phyloP scores from a whole-genome alignment of 148 eudicot genomes.

The Amaranthus palmeri region DNA sequence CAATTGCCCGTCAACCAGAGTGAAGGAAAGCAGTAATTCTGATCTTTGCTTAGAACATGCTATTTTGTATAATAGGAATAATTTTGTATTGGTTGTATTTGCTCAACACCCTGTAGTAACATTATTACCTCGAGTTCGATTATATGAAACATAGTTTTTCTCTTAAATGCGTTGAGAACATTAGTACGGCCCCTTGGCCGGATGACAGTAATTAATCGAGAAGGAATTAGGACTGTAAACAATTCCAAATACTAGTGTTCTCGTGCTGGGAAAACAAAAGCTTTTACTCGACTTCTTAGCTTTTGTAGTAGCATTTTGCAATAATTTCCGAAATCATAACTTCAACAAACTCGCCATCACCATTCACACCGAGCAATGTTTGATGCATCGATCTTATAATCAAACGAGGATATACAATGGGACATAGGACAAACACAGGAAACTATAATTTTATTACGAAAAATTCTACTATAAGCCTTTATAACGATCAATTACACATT shows the following conservation, averaged over 20 bases:
- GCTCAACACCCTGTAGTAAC: neutral
- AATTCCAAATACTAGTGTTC: too few species aligned
- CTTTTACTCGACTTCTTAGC: too few species aligned
- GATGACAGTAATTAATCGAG: too few species aligned
- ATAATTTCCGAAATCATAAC: too few species aligned
- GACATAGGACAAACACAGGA: neutral
- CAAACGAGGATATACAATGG: neutral
- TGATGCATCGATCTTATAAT: neutral
- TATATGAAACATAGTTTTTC: too few species aligned
- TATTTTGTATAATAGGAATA: neutral
- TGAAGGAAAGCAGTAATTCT: neutral
- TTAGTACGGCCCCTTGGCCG: too few species aligned
- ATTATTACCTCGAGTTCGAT: neutral
- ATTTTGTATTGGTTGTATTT: neutral
- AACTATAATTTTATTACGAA: neutral
- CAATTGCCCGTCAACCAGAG: neutral
- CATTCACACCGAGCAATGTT: too few species aligned
- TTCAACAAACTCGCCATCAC: too few species aligned
- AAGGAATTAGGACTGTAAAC: too few species aligned
- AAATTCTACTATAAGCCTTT: neutral
- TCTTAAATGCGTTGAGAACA: too few species aligned
- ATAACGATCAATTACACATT: neutral
- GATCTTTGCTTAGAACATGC: neutral
- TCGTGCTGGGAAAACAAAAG: too few species aligned
- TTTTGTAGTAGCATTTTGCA: too few species aligned